Percentiles rank a stretch among this genome's conserved stretches.
These are phyloP conservation scores for Cucurbita argyrosperma DNA, from an alignment of 306 rosid genomes.

Conservation along the genomic window DNA sequence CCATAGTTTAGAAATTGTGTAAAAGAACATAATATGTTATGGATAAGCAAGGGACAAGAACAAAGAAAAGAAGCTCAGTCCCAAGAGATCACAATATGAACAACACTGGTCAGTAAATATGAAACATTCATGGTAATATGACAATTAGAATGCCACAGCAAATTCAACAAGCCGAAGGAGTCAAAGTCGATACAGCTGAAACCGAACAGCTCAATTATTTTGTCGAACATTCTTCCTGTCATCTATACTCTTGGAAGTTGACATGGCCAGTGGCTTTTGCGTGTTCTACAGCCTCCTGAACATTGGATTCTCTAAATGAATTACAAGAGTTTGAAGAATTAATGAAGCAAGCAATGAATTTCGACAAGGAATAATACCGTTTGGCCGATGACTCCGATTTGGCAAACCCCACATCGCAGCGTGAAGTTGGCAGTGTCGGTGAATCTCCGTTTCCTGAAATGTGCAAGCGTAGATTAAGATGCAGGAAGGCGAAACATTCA, in stretches of 20 bases:
- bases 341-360: not conserved
- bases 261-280: conserved; percentile 86
- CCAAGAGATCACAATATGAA: not conserved
- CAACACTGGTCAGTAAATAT: not conserved
- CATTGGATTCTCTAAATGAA: conserved; percentile 2
- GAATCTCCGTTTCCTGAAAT: conserved; percentile 61
- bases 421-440: conserved; percentile 92
- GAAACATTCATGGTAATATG: not conserved
- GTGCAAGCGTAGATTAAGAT: not conserved
- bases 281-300: conserved; percentile 88
- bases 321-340: not conserved
- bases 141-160: not conserved
- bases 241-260: conserved; percentile 87
- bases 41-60: not conserved
- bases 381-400: conserved; percentile 79
- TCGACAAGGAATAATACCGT: conserved; percentile 45
- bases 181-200: not conserved
- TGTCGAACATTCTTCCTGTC: conserved; percentile 4
- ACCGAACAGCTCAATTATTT: not conserved
- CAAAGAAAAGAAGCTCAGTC: not conserved
- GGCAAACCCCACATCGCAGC: conserved; percentile 95
- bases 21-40: not conserved
- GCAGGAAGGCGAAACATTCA: not conserved
- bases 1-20: not conserved
- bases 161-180: not conserved